phyloP scores from a whole-genome alignment of 192 early-diverging fungal species.

The Lobosporangium transversale region DNA sequence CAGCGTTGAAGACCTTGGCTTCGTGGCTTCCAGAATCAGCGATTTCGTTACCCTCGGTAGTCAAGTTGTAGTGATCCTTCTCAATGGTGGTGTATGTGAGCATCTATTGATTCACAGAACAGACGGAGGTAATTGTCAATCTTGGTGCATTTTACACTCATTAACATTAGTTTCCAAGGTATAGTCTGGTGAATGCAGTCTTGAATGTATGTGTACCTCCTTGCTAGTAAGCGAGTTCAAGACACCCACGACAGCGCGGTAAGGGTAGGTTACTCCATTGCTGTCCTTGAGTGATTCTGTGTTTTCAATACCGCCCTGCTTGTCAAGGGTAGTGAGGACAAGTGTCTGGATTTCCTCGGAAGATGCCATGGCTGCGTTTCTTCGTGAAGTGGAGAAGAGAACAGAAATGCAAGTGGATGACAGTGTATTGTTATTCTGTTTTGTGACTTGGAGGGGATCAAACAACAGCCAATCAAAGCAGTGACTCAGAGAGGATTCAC shows the following conservation, averaged over 20 bases:
- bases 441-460: slow-evolving; percentile 2
- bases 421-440: background rate
- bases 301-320: slow-evolving; percentile 74
- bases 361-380: slow-evolving; percentile 34
- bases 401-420: background rate
- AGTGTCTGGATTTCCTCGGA: slow-evolving; percentile 62
- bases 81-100: slow-evolving; percentile 82
- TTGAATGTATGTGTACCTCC: slow-evolving; percentile 71
- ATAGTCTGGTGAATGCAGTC: too few relatives aligned
- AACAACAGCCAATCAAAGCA: slow-evolving; percentile 15
- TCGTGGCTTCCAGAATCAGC: slow-evolving; percentile 91
- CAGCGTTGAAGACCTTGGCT: slow-evolving; percentile 88
- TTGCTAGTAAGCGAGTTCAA: slow-evolving; percentile 86
- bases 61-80: slow-evolving; percentile 82
- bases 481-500: slow-evolving; percentile 27
- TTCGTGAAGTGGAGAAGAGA: background rate
- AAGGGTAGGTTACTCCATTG: slow-evolving; percentile 70
- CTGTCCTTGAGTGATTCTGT: slow-evolving; percentile 66
- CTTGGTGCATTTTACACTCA: background rate
- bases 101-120: slow-evolving; percentile 66
- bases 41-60: slow-evolving; percentile 89
- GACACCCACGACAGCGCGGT: slow-evolving; percentile 78
- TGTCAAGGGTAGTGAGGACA: slow-evolving; percentile 76
- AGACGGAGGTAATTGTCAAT: background rate
- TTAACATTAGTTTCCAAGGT: background rate